Evolutionary conservation across 768 basidiomycete species (phyloP).

Genomic region (Zangia roseola): DNA sequence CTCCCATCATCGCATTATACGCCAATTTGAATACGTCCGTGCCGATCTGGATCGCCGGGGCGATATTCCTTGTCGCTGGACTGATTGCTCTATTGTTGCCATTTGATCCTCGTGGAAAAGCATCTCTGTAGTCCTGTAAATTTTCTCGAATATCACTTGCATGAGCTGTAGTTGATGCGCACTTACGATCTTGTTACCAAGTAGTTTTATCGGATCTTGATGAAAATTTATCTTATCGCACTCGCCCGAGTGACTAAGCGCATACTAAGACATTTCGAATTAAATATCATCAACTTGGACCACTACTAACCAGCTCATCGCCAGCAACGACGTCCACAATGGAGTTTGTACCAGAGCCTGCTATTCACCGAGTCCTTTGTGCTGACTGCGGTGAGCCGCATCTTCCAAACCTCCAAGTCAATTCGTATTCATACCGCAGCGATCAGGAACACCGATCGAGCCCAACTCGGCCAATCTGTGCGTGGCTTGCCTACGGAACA

Average conservation of each 20-base stretch:
- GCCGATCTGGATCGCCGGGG: conserved; percentile 57
- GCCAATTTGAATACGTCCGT: conserved; percentile 46
- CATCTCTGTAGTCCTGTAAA: conserved; percentile 39
- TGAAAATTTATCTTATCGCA: conserved; percentile 16
- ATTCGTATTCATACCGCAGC: conserved; percentile 2
- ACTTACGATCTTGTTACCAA: too few relatives aligned
- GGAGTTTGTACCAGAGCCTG: conserved; percentile 76
- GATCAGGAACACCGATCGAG: conserved; percentile 75
- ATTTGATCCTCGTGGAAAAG: conserved; percentile 57
- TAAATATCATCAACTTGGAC: neutral
- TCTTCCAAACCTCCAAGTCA: neutral
- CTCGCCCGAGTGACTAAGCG: conserved; percentile 17
- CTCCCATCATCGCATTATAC: conserved; percentile 51
- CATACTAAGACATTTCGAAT: too few relatives aligned
- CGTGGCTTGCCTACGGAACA: conserved; percentile 84
- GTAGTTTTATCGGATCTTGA: too few relatives aligned
- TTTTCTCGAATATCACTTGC: neutral
- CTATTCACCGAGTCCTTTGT: conserved; percentile 81
- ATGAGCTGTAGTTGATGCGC: too few relatives aligned
- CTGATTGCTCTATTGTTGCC: conserved; percentile 50
- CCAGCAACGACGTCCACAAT: conserved; percentile 36
- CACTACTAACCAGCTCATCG: neutral
- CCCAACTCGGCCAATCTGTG: conserved; percentile 94
- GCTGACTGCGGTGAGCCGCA: conserved; percentile 75
- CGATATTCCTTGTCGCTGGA: conserved; percentile 50